Percentiles rank a stretch among this genome's conserved stretches.
These are phyloP conservation scores for Solanum hybrid DNA, from an alignment of 305 asterid species.

Conservation along the genomic window DNA sequence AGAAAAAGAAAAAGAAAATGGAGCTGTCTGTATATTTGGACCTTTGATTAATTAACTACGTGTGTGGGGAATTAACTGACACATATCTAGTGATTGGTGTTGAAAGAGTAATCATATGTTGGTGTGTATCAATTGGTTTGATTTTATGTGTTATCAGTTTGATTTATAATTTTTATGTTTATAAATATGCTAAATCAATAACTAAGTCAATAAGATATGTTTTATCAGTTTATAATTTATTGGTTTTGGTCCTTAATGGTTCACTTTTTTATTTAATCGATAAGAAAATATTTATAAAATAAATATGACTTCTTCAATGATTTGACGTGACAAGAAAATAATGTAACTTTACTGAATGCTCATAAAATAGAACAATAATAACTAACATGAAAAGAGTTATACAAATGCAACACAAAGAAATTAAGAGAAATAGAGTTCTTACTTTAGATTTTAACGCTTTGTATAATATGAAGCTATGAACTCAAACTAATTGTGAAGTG, in stretches of 20 bases:
- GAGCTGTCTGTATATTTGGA: not conserved
- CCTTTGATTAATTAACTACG: not conserved
- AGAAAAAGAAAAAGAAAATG: not conserved
- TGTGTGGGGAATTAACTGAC: not conserved
- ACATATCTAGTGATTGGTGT: not conserved
- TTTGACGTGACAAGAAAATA: not conserved
- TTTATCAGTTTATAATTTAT: no score
- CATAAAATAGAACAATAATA: no score
- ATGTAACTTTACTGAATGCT: no score
- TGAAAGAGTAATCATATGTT: not conserved
- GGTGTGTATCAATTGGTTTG: not conserved
- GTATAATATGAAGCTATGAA: not conserved
- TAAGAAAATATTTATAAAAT: no score
- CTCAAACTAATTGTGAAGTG: not conserved
- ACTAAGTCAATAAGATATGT: no score
- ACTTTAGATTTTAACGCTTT: no score
- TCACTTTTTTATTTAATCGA: no score
- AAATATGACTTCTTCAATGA: no score
- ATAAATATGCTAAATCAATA: no score
- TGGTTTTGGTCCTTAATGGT: accelerated
- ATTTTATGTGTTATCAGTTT: not conserved
- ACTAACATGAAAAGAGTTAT: not conserved
- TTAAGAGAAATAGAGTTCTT: no score
- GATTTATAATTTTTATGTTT: no score
- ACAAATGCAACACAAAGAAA: not conserved